phyloP scores from a whole-genome alignment of 2,329 filamentous ascomycete species.

The Penicillium fuscoglaucum region DNA sequence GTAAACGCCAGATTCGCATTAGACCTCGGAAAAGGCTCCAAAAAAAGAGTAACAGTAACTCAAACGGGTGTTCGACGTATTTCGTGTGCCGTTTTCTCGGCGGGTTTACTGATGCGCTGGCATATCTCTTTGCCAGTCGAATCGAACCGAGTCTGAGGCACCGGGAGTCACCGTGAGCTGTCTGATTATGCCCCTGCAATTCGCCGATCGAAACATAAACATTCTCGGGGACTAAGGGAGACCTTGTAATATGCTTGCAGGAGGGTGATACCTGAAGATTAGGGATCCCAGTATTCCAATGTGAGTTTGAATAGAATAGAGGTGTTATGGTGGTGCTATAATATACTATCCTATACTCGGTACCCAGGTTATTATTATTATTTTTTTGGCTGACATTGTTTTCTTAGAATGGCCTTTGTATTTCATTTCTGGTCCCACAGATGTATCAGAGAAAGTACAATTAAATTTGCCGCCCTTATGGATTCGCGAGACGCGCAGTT shows the following conservation, averaged over 20 bases:
- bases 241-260: neutral
- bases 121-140: constrained; percentile 76
- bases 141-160: constrained; percentile 23
- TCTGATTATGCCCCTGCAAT: constrained; percentile 28
- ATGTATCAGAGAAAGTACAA: constrained; percentile 12
- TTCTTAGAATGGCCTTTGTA: neutral
- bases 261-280: neutral
- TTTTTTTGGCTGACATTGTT: neutral
- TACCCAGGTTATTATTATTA: neutral
- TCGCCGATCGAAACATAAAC: constrained; percentile 27
- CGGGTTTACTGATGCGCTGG: constrained; percentile 72
- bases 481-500: constrained; percentile 28
- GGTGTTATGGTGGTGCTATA: neutral
- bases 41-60: neutral
- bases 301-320: neutral
- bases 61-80: constrained; percentile 1
- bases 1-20: neutral
- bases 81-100: constrained; percentile 13
- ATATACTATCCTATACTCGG: neutral
- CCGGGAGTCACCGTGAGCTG: constrained; percentile 8
- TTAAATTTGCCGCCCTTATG: constrained; percentile 18
- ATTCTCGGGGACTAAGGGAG: constrained; percentile 15
- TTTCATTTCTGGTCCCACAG: constrained; percentile 17
- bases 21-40: neutral
- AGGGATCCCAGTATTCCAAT: neutral